Base-by-base conservation (phyloP, 495 filamentous ascomycete genomes). In the Neurospora sp. region DNA sequence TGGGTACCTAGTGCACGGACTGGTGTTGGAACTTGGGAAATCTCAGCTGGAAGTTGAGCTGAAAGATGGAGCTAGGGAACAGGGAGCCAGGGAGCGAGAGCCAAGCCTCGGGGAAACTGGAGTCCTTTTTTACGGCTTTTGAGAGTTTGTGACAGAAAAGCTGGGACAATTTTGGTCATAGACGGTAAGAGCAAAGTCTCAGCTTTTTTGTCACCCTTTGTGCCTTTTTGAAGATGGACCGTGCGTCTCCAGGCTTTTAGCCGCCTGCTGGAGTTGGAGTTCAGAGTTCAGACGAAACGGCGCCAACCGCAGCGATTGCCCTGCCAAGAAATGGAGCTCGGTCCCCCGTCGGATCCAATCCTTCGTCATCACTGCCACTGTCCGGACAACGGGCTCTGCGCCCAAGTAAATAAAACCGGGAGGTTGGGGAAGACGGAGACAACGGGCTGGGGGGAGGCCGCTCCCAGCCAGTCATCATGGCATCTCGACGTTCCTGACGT, bases 401-500 rank as follows among this genome's bases (percentile, higher is more conserved):
- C n/a, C 71, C 70, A 76, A 77, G 79, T 81, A 79, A 81, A 81
- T 77, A 81, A 79, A 77, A 62, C 73, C 73, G 70, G 79, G 78
- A 79, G 79, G 79, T 79, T 79, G 77, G 79, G 54, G 79, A 77
- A 72, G 75, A 77, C 69, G 12, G 48, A 59, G 48, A 16, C 20
- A 48, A n/a, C 41, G 41, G 44, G n/a, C 44, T 48, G 44, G 31
- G 31, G 31, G 31, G 54, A 62, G 54, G 54, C 54, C 54, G 54
- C 54, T 62, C 69, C 66, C 76, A 76, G 73, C 75, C 75, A 74
- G 73, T 72, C 71, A 59, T 54, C 69, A 73, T 75, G 59, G 39
- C 69, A 70, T 62, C 54, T 35, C 54, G 54, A 62, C 54, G 54
- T 62, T 16, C 54, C 54, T n/a, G n/a, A n/a, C n/a, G n/a, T n/a